These are phyloP conservation scores for Phytopythium sindhum DNA, from an alignment of 352 stramenopile genomes.

Conservation along the genomic window DNA sequence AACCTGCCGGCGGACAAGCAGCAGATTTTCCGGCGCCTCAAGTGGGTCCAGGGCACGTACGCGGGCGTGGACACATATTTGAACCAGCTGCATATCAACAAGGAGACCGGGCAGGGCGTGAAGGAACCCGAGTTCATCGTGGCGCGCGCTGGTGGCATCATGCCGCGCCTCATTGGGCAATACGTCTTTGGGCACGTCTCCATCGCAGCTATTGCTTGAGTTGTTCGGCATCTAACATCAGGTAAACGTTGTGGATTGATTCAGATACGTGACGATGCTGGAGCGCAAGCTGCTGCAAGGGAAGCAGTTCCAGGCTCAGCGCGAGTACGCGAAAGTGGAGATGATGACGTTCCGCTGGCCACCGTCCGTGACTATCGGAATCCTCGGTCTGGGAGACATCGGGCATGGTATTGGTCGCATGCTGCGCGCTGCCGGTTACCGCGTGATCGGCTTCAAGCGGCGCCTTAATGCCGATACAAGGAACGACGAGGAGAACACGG, in stretches of 20 bases:
- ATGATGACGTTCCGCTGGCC: conserved; percentile 24
- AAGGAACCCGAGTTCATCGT: conserved; percentile 23
- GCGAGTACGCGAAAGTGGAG: conserved; percentile 20
- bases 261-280: conserved; percentile 22
- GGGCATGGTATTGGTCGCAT: conserved; percentile 42
- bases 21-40: conserved; percentile 22
- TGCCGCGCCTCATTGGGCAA: conserved; percentile 36
- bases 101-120: neutral
- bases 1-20: conserved; percentile 28
- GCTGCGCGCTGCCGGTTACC: conserved; percentile 39
- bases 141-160: conserved; percentile 35
- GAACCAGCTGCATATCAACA: conserved; percentile 7
- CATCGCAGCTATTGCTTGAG: no score
- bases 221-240: no score
- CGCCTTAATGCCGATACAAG: conserved; percentile 16
- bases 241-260: no score
- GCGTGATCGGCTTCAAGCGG: conserved; percentile 55
- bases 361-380: conserved; percentile 36
- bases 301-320: conserved; percentile 23
- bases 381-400: conserved; percentile 50
- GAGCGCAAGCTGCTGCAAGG: conserved; percentile 33
- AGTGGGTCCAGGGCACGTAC: conserved; percentile 41
- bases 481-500: conserved; percentile 5
- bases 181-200: conserved; percentile 24
- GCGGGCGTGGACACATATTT: conserved; percentile 34